Evolutionary conservation across 176 grass and related monocot species (phyloP).

Genomic region (Chrysopogon serrulatus): DNA sequence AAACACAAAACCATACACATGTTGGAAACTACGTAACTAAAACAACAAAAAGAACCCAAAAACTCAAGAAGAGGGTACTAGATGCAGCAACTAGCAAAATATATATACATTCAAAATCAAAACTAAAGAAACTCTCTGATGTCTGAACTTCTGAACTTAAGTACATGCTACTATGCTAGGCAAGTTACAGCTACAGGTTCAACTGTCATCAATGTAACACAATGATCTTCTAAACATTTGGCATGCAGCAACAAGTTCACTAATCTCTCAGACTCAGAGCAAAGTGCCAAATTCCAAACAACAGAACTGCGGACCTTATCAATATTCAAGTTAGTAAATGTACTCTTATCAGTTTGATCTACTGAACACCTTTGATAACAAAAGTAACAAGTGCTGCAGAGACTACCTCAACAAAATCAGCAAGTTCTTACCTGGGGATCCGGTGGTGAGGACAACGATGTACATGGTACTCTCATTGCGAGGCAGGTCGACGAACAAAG

Average conservation of each 20-base stretch:
- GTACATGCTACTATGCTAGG: neutral
- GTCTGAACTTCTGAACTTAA: neutral
- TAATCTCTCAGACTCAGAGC: neutral
- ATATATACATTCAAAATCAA: neutral
- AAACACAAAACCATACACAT: too few relatives aligned
- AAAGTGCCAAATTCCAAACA: neutral
- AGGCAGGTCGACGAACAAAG: conserved; percentile 17
- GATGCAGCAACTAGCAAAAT: neutral
- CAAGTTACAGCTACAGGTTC: neutral
- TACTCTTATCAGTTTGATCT: neutral
- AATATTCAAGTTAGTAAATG: neutral
- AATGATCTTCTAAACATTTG: neutral
- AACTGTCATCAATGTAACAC: neutral
- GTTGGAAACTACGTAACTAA: neutral
- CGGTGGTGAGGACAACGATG: neutral
- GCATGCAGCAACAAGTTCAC: neutral
- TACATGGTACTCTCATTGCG: neutral
- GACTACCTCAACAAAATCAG: neutral
- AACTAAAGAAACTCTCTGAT: neutral
- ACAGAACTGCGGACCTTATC: neutral
- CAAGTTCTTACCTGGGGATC: neutral
- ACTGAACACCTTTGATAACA: neutral
- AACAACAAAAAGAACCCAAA: neutral
- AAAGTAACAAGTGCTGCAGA: neutral
- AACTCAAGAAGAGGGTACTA: neutral